Evolutionary conservation across 306 rosid genomes (phyloP).

Genomic region (Casuarina glauca): DNA sequence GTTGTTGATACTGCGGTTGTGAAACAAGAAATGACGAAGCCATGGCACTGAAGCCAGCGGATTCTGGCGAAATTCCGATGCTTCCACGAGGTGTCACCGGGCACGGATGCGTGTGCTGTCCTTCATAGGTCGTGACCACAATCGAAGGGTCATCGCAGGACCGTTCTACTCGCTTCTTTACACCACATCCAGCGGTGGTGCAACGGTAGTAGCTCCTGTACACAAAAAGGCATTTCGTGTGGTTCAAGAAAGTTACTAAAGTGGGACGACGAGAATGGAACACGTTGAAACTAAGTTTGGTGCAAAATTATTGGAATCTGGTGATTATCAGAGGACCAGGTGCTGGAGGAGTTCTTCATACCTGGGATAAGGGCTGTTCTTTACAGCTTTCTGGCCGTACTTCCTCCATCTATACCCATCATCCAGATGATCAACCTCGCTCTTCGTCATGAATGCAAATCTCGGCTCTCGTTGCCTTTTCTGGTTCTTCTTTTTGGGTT

Average conservation of each 20-base stretch:
- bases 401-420: conserved; percentile 95
- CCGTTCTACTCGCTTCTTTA: conserved; percentile 93
- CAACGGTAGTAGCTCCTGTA: conserved; percentile 94
- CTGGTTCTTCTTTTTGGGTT: conserved; percentile 72
- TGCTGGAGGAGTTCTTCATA: conserved; percentile 7
- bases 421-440: conserved; percentile 82
- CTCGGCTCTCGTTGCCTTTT: conserved; percentile 69
- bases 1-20: conserved; percentile 25
- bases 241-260: conserved; percentile 18
- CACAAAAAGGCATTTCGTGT: conserved; percentile 8
- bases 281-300: neutral
- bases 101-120: conserved; percentile 72
- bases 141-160: conserved; percentile 56
- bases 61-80: conserved; percentile 37
- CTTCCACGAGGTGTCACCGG: conserved; percentile 57
- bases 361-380: conserved; percentile 98
- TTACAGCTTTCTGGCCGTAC: conserved; percentile 96
- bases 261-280: neutral
- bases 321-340: neutral
- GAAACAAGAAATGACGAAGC: conserved; percentile 13
- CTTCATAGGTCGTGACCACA: conserved; percentile 91
- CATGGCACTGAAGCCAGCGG: conserved; percentile 22
- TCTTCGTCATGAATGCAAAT: conserved; percentile 85
- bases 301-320: neutral
- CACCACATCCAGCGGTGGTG: conserved; percentile 68